Conservation (phyloP, 2,329 filamentous ascomycete species). For the Beauveria australis region DNA sequence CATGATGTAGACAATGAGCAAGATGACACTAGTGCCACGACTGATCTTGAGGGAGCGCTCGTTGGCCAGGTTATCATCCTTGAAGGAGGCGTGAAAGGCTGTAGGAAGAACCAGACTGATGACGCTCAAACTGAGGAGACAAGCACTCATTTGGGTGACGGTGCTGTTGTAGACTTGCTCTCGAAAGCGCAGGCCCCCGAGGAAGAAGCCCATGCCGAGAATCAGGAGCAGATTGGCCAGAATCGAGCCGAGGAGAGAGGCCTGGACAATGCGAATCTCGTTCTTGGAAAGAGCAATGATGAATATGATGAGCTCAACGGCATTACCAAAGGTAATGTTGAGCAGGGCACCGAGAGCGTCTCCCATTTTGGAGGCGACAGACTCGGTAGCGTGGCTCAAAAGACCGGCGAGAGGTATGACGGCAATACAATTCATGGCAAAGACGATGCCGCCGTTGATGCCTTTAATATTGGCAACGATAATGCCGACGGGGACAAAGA, state of each 20-base stretch:
- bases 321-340: constrained; percentile 73
- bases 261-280: constrained; percentile 86
- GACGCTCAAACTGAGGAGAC: constrained; percentile 80
- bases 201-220: constrained; percentile 82
- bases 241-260: constrained; percentile 82
- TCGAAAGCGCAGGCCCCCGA: constrained; percentile 77
- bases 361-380: constrained; percentile 62
- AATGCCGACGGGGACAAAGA: constrained; percentile 75
- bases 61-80: constrained; percentile 53
- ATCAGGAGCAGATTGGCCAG: constrained; percentile 82
- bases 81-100: constrained; percentile 86
- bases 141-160: constrained; percentile 93
- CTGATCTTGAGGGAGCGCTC: constrained; percentile 71
- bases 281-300: constrained; percentile 34
- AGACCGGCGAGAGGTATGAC: constrained; percentile 68
- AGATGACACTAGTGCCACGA: constrained; percentile 76
- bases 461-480: constrained; percentile 46
- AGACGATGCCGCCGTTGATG: constrained; percentile 53
- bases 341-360: constrained; percentile 65
- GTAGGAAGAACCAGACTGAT: constrained; percentile 84
- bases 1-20: constrained; percentile 72
- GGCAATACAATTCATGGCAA: constrained; percentile 67
- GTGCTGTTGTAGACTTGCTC: constrained; percentile 96
- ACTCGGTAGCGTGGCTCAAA: constrained; percentile 66
- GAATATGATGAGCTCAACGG: constrained; percentile 69